Base-by-base conservation (phyloP, 2,329 filamentous ascomycete species). In the Cyphellophora europaea region DNA sequence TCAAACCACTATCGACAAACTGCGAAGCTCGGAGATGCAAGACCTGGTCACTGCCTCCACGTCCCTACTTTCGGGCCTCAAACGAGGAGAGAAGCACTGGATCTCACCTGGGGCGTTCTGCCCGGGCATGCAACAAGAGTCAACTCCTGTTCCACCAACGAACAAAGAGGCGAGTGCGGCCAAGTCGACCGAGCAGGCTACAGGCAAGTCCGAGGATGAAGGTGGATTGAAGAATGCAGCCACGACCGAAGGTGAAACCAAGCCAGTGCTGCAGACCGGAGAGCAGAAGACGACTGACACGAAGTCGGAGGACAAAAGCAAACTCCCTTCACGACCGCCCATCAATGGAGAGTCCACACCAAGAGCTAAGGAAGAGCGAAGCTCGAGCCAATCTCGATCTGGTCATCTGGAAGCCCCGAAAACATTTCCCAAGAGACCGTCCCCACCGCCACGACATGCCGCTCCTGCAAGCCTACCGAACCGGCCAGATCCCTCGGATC, bases 21-120 rank as follows among this genome's bases (percentile, higher is more conserved):
- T 69, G 27, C 61, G 57, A 35, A 58, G 63, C 36, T 60, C 56
- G 11, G 62, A 66, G 35, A 54, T 65, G 45, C 63, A 67, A 38
- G 65, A 69, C 47, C 57, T 69, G 25, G 66, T 67, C 47, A 65
- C 65, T 18, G 59, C 65, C 6, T 63, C 65, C 10, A 61, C 62
- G n/a, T 67, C 65, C 5, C 48, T 69, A 13, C 63, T 67, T 34
- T 65, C 64, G 32, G 62, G 65, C 40, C 53, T 69, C 18, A 66
- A 64, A 40, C 55, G 60, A 32, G 57, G 65, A 19, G 63, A 67
- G 44, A 67, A 66, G 50, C 54, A 60, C 35, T 69, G 65, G 65
- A 53, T 67, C 41, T 53, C 65, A 23, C 63, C 64, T 5, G 62
- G 66, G 37, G 59, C 58, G 3, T 69, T 69, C 45, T 40, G 42